These are phyloP conservation scores for Parastagonospora nodorum DNA, from an alignment of 2,329 filamentous ascomycete genomes.

Conservation along the genomic window DNA sequence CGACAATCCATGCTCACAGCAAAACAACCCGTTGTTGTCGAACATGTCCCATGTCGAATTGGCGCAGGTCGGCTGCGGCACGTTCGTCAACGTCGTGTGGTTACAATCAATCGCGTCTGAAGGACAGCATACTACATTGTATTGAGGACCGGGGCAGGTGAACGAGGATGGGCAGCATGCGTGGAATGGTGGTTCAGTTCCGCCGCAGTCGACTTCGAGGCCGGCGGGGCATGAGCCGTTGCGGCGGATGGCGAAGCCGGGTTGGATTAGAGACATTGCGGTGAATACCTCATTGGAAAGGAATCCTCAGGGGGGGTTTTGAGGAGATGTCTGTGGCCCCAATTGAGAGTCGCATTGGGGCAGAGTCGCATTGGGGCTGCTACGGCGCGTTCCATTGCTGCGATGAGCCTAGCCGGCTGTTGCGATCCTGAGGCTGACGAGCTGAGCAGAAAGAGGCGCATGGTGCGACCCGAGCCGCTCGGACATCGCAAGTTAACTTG, in stretches of 20 bases:
- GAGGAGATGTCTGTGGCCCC: not conserved
- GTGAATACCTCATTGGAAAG: no score
- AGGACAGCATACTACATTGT: slow-evolving; percentile 12
- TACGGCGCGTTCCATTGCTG: no score
- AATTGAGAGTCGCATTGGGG: not conserved
- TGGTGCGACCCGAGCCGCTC: no score
- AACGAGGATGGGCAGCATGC: slow-evolving; percentile 9
- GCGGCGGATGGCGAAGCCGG: slow-evolving; percentile 11
- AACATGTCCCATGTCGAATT: slow-evolving; percentile 17
- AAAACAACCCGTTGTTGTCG: slow-evolving; percentile 16
- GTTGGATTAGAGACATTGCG: not conserved
- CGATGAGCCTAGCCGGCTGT: no score
- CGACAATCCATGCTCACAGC: slow-evolving; percentile 9
- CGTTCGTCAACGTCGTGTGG: not conserved
- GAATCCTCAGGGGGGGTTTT: not conserved
- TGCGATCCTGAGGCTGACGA: no score
- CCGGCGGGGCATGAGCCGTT: slow-evolving; percentile 3
- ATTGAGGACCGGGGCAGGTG: slow-evolving; percentile 5
- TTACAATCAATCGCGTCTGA: slow-evolving; percentile 1
- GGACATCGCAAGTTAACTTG: no score
- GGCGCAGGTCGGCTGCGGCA: slow-evolving; percentile 3
- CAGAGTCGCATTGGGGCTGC: not conserved
- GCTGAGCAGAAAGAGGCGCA: no score
- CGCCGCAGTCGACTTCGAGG: slow-evolving; percentile 6
- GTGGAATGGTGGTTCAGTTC: not conserved